Conservation (phyloP, 2,329 filamentous ascomycete species). For the Blumeriella jaapii region DNA sequence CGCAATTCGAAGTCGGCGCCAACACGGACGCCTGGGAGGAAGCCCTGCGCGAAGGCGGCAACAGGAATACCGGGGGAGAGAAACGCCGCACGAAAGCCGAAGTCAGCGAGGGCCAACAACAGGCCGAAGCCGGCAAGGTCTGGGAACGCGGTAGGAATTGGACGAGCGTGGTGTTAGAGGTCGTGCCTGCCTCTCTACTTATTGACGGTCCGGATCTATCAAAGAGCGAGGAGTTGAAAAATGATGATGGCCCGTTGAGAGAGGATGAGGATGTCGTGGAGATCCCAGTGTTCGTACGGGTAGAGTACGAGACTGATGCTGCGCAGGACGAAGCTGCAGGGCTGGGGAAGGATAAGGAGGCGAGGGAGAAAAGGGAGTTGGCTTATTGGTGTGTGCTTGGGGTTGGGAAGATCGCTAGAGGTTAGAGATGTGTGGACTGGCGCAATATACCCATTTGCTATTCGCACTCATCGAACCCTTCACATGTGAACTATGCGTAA, state of each 20-base stretch:
- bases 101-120: conserved; percentile 32
- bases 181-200: conserved; percentile 47
- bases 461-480: conserved; percentile 6
- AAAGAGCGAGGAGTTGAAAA: conserved; percentile 27
- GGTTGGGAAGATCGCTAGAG: conserved; percentile 62
- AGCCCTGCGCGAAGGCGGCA: conserved; percentile 42
- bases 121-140: conserved; percentile 83
- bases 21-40: conserved; percentile 95
- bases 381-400: conserved; percentile 95
- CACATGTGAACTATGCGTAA: no score
- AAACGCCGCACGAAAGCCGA: conserved; percentile 27
- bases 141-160: conserved; percentile 91
- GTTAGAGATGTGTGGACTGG: conserved; percentile 21
- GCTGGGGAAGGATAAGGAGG: conserved; percentile 41
- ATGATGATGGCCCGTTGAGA: conserved; percentile 36
- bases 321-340: conserved; percentile 42
- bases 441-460: conserved; percentile 25
- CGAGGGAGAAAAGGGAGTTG: conserved; percentile 71
- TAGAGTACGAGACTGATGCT: conserved; percentile 75
- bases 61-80: conserved; percentile 31
- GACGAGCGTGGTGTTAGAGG: conserved; percentile 87
- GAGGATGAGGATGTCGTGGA: conserved; percentile 59
- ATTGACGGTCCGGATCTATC: conserved; percentile 17
- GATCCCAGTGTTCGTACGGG: conserved; percentile 85
- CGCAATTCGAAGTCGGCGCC: conserved; percentile 85